Evolutionary conservation across 352 stramenopile genomes (phyloP), one percentile per base, ranked within the genome.

Genomic region (Pythium sukuiense): DNA sequence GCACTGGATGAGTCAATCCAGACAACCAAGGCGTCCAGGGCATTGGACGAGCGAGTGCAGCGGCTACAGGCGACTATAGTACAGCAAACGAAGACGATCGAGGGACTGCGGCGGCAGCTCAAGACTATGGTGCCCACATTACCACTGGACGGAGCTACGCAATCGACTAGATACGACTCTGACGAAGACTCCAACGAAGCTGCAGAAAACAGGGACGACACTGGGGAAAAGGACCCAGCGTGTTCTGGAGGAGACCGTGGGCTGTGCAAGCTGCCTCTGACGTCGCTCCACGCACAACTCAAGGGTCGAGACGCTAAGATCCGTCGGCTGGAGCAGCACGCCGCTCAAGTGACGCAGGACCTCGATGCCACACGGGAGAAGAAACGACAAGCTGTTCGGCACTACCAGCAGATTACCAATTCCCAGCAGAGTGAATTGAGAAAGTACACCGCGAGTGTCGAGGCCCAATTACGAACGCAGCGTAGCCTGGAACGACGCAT

Each of bases 221-320:
- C 26, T 14, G 7, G 37, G 2, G 67, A 63, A 16, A 30, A 54
- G 12, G 58, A 63, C 32, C 35, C 3, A 4, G 35, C 35, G 35
- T 43, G 7, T 43, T 43, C 35, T 43, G 35, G 39, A 35, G 32
- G 39, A 30, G 32, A 65, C 0, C 9, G 55, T 6, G 62, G 76
- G 24, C 27, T 79, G 18, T 52, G 64, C 1, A 71, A 52, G 29
- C 59, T 83, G 7, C 75, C 79, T 6, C 39, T 83, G 29, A 80
- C 78, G 1, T 88, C 77, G 0, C 60, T 84, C 14, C 60, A 69
- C 27, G 79, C 77, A 3, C 67, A 80, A 45, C 58, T 86, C 1
- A 71, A 73, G 26, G 39, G 50, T 2, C 76, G 77, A 35, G 76
- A 81, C 32, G 65, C 71, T 0, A 62, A 79, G 63, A 68, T 85